Percentiles rank a stretch among this genome's conserved stretches.
Evolutionary conservation across 805 yeast genomes (phyloP).

Genomic region (Schwanniomyces polymorphus): DNA sequence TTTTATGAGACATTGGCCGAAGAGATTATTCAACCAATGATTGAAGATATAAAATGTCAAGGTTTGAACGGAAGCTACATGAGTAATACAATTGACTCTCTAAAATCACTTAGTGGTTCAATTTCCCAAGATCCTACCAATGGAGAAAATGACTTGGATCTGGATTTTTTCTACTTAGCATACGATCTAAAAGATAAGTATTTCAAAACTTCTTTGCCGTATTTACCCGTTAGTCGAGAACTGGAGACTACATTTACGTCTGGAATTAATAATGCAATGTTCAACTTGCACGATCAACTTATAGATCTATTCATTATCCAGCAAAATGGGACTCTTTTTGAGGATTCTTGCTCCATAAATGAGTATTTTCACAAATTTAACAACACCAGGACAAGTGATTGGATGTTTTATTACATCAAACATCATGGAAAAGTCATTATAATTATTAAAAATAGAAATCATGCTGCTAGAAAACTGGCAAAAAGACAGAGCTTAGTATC

Average conservation of each 20-base stretch:
- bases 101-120: slow-evolving; percentile 21
- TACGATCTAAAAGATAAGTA: slow-evolving; percentile 22
- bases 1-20: slow-evolving; percentile 23
- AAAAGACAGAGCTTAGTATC: slow-evolving; percentile 8
- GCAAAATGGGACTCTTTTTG: slow-evolving; percentile 21
- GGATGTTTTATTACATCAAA: slow-evolving; percentile 42
- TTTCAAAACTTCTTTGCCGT: slow-evolving; percentile 39
- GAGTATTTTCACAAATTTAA: slow-evolving; percentile 44
- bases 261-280: slow-evolving; percentile 27
- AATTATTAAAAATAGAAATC: slow-evolving; percentile 33
- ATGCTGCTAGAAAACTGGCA: slow-evolving; percentile 13
- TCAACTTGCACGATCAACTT: slow-evolving; percentile 40
- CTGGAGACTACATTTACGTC: slow-evolving; percentile 3
- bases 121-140: slow-evolving; percentile 1
- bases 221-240: slow-evolving; percentile 17
- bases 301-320: slow-evolving; percentile 27
- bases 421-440: slow-evolving; percentile 29
- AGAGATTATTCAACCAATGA: slow-evolving; percentile 15
- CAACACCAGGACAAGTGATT: slow-evolving; percentile 34
- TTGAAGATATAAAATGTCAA: slow-evolving; percentile 20
- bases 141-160: slow-evolving; percentile 19
- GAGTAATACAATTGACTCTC: slow-evolving; percentile 28
- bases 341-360: slow-evolving; percentile 13
- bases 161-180: slow-evolving; percentile 37
- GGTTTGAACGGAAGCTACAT: slow-evolving; percentile 17